Evolutionary conservation across 2,329 filamentous ascomycete species (phyloP).

Genomic region (Alternaria consortialis): DNA sequence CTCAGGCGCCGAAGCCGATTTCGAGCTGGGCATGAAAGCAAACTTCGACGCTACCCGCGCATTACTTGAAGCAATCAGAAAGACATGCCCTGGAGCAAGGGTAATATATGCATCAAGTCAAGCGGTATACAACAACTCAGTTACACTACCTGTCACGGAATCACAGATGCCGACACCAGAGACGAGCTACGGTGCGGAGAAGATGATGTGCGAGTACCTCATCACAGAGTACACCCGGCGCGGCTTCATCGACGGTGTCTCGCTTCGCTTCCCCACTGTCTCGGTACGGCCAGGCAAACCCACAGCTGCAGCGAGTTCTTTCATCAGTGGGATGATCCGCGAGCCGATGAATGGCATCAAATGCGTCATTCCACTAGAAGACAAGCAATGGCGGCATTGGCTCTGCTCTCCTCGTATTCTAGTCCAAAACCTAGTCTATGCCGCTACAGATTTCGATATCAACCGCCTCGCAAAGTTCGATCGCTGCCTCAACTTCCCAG

Average conservation of each 20-base stretch:
- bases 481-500: slow-evolving; percentile 54
- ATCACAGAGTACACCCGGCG: slow-evolving; percentile 68
- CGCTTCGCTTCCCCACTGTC: slow-evolving; percentile 67
- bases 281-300: slow-evolving; percentile 66
- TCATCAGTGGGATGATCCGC: slow-evolving; percentile 68
- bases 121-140: slow-evolving; percentile 68
- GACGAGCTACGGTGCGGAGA: slow-evolving; percentile 68
- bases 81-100: slow-evolving; percentile 60
- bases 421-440: slow-evolving; percentile 61
- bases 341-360: slow-evolving; percentile 65
- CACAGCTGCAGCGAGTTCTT: slow-evolving; percentile 65
- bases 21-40: slow-evolving; percentile 64
- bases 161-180: slow-evolving; percentile 63
- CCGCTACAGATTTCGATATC: slow-evolving; percentile 51
- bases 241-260: slow-evolving; percentile 64
- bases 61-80: slow-evolving; percentile 61
- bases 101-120: slow-evolving; percentile 68
- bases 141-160: slow-evolving; percentile 33
- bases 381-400: slow-evolving; percentile 61
- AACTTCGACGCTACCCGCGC: slow-evolving; percentile 66
- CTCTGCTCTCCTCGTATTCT: slow-evolving; percentile 63
- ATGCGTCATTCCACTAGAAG: slow-evolving; percentile 57
- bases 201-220: slow-evolving; percentile 66
- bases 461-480: slow-evolving; percentile 56
- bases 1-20: slow-evolving; percentile 66